Base-by-base conservation (phyloP, 202 grass and related monocot species). In the Zizania palustris region DNA sequence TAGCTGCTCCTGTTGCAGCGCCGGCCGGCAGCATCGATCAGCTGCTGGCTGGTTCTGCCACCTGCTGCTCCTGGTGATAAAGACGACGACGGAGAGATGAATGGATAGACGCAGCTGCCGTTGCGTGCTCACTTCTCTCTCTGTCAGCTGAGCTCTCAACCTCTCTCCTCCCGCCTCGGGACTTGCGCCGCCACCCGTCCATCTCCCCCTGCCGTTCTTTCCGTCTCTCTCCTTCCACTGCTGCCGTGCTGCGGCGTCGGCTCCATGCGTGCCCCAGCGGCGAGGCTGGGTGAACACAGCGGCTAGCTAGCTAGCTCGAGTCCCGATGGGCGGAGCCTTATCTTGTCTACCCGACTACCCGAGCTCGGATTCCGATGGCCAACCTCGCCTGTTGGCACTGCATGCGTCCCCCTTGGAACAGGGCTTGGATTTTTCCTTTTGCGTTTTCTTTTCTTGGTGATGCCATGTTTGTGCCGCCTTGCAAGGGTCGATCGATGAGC, bases 91-190 rank as follows among this genome's bases (percentile, higher is more conserved):
- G 28, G 62, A 19, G 15, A 50, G 41, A 40, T 55, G 15, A 33
- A 69, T 18, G 45, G 14, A 74, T 6, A 65, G 79, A 66, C 62
- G 81, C 61, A 64, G 82, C 67, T 85, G 85, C 78, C 60, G 82
- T 79, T 91, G 89, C 74, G 89, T 91, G 89, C 89, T 91, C 89
- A 88, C 63, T 59, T 86, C 85, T 91, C 89, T 91, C 11, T 88
- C 89, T 88, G 89, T 91, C 89, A 88, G 78, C n/a, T n/a, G n/a
- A n/a, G n/a, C n/a, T n/a, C n/a, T n/a, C n/a, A n/a, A n/a, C n/a
- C 89, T 87, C 84, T 57, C 44, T 53, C 59, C 44, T 16, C 55
- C 16, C 49, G 46, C 20, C 72, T 84, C 3, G 75, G 75, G 56
- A 88, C 85, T 84, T 79, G 85, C 16, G 79, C 50, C 65, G 45